Evolutionary conservation across 306 rosid species (phyloP), one percentile per base, ranked within the genome.

Genomic region (Canavalia gladiata): DNA sequence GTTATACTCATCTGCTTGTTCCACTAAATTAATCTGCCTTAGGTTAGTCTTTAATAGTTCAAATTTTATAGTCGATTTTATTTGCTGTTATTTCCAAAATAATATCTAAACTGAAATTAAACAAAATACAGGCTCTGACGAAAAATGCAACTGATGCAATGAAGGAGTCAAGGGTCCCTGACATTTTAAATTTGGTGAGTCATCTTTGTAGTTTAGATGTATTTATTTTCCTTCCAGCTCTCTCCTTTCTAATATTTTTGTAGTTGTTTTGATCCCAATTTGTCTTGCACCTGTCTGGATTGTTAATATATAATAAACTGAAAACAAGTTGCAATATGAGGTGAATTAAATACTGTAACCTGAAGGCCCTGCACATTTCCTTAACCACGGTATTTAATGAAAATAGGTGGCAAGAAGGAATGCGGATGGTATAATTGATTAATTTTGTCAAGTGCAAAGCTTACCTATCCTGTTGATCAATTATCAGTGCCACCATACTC

Each of bases 121-220:
- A 82, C 59, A 29, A 75, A 63, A 49, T 86, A 52, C 94, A 95
- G 99, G 98, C 96, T 70, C 97, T 95, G 81, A 45, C 77, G 92
- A 91, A 87, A 86, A 89, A 89, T 84, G 86, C 92, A 69, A 95
- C 99, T 13, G 97, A 95, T 78, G 95, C 99, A 77, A 95, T 93
- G 99, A 91, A 80, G 88, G 96, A 93, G 83, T 89, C 99, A 7
- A 89, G 87, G 85, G 96, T 93, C 76, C 75, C 74, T 4, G 96
- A 93, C 59, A 87, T 91, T 84, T 78, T 95, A 81, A 90, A 90
- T 83, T 42, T 85, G 94, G 99, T 95, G 84, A 88, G 92, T 68
- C 25, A 77, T 65, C 76, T 81, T 83, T 75, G 76, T 64, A 46
- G 50, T 83, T 63, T 46, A 18, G n/a, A 50, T 28, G 37, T 47